phyloP scores from a whole-genome alignment of 805 yeast genomes.

The Candida ortonii region DNA sequence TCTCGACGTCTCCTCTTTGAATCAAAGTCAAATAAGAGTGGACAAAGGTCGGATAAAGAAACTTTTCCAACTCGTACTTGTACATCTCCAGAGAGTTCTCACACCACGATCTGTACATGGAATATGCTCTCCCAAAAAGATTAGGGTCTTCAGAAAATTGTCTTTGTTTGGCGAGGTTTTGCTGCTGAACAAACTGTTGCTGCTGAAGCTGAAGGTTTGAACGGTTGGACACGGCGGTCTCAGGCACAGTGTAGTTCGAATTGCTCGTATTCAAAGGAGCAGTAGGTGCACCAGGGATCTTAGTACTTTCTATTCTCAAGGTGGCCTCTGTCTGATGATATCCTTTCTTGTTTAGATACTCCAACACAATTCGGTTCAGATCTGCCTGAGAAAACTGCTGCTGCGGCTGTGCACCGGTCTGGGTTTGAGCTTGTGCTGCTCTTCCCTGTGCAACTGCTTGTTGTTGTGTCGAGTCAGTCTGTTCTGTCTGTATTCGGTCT shows the following conservation, averaged over 20 bases:
- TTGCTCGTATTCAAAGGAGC: slow-evolving; percentile 47
- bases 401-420: slow-evolving; percentile 11
- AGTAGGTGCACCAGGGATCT: slow-evolving; percentile 51
- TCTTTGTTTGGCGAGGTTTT: slow-evolving; percentile 29
- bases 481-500: slow-evolving; percentile 11
- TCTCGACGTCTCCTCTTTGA: slow-evolving; percentile 52
- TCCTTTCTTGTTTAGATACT: slow-evolving; percentile 89
- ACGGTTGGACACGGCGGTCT: slow-evolving; percentile 35
- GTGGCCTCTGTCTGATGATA: slow-evolving; percentile 92
- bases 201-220: slow-evolving; percentile 33
- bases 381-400: slow-evolving; percentile 71
- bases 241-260: slow-evolving; percentile 32
- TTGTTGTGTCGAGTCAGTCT: slow-evolving; percentile 1
- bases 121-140: slow-evolving; percentile 74
- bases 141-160: slow-evolving; percentile 60
- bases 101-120: slow-evolving; percentile 81
- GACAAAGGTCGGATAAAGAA: slow-evolving; percentile 89
- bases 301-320: slow-evolving; percentile 80
- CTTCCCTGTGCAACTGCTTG: slow-evolving; percentile 9
- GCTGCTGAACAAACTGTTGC: slow-evolving; percentile 28
- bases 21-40: slow-evolving; percentile 83
- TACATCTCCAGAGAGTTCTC: slow-evolving; percentile 89
- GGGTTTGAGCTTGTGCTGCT: slow-evolving; percentile 7
- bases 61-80: slow-evolving; percentile 78
- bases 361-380: slow-evolving; percentile 86